These are phyloP conservation scores for Lactarius sp. DNA, from an alignment of 768 basidiomycete species.

Conservation along the genomic window DNA sequence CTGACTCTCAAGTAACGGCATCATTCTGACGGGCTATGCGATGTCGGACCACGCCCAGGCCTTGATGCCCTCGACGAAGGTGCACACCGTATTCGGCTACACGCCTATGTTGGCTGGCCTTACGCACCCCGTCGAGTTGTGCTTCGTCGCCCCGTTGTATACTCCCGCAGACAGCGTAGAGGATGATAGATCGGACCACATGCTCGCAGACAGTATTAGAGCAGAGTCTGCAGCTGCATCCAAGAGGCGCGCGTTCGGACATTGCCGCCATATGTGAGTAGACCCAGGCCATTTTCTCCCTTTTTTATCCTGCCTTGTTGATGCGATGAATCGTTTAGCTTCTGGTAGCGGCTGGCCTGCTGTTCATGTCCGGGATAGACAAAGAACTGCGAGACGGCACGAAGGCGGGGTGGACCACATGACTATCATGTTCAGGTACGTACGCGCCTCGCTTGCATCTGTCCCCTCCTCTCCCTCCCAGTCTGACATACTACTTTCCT, in stretches of 20 bases:
- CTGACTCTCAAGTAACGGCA: slow-evolving; percentile 37
- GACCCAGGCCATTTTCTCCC: too few species aligned
- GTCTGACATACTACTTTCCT: neutral
- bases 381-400: slow-evolving; percentile 72
- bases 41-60: slow-evolving; percentile 89
- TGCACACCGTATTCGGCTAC: slow-evolving; percentile 80
- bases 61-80: slow-evolving; percentile 79
- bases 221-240: slow-evolving; percentile 29
- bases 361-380: slow-evolving; percentile 93
- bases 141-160: slow-evolving; percentile 53
- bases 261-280: slow-evolving; percentile 85
- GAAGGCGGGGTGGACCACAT: slow-evolving; percentile 83
- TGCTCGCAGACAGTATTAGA: slow-evolving; percentile 42
- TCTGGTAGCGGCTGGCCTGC: slow-evolving; percentile 37
- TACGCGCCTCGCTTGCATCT: neutral
- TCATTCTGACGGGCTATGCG: slow-evolving; percentile 89
- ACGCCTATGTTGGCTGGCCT: slow-evolving; percentile 81
- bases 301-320: slow-evolving; percentile 39
- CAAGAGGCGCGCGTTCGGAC: slow-evolving; percentile 61
- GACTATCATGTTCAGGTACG: slow-evolving; percentile 77
- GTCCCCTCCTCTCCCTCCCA: slow-evolving; percentile 12
- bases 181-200: slow-evolving; percentile 62
- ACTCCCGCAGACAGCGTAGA: slow-evolving; percentile 37
- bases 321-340: slow-evolving; percentile 61
- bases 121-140: slow-evolving; percentile 76